These are phyloP conservation scores for Cyberlindnera mrakii DNA, from an alignment of 805 yeast genomes.

Conservation along the genomic window DNA sequence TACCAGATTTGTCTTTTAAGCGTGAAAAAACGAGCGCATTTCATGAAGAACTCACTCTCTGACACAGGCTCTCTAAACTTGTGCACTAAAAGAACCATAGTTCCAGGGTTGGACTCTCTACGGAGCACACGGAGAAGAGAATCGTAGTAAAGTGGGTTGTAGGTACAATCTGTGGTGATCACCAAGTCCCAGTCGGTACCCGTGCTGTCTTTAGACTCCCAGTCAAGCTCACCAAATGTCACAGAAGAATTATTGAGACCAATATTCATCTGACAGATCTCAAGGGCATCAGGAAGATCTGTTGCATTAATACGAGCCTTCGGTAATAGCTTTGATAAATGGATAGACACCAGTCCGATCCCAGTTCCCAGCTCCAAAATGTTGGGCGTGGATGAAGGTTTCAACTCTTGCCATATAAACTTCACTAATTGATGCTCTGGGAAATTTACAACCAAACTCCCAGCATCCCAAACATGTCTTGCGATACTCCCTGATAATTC, in stretches of 20 bases:
- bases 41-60: constrained; percentile 20
- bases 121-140: constrained; percentile 26
- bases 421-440: constrained; percentile 3
- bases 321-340: constrained; percentile 20
- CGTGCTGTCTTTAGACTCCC: constrained; percentile 25
- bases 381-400: constrained; percentile 2
- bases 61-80: constrained; percentile 24
- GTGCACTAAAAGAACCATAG: constrained; percentile 18
- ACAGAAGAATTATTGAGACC: constrained; percentile 9
- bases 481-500: constrained; percentile 36
- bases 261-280: constrained; percentile 30
- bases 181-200: constrained; percentile 30
- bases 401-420: constrained; percentile 2
- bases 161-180: constrained; percentile 36
- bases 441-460: constrained; percentile 19
- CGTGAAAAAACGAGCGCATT: constrained; percentile 5
- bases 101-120: constrained; percentile 9
- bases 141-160: constrained; percentile 34
- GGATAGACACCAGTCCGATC: constrained; percentile 33
- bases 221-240: constrained; percentile 29
- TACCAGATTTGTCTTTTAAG: constrained; percentile 18
- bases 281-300: constrained; percentile 33
- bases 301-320: constrained; percentile 25
- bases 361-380: constrained; percentile 39
- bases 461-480: constrained; percentile 39